Percentiles rank a stretch among this genome's conserved stretches.
Evolutionary conservation across 768 basidiomycete species (phyloP).

Genomic region (Rubroboletus pulcherrimus): DNA sequence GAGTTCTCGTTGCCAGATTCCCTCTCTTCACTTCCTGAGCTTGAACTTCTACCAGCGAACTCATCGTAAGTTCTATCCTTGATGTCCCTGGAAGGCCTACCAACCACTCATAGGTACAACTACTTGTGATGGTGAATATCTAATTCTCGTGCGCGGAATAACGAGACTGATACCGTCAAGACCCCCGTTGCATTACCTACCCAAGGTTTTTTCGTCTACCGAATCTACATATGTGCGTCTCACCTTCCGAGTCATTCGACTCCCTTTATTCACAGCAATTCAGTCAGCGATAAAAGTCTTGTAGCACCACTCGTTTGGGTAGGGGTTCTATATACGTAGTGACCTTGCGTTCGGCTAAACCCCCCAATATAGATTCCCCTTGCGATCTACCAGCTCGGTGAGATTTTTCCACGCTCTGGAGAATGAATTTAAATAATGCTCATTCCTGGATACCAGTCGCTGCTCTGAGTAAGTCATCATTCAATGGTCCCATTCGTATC

Average conservation of each 20-base stretch:
- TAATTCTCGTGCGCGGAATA: not conserved
- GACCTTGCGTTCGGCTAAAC: not conserved
- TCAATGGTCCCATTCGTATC: not conserved
- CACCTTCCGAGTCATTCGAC: not conserved
- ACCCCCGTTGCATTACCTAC: not conserved
- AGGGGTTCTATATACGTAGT: not conserved
- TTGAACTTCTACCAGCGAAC: not conserved
- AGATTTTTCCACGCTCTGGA: not conserved
- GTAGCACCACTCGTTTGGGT: constrained; percentile 5
- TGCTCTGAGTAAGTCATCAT: not conserved
- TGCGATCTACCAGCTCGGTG: not conserved
- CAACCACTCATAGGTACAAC: not conserved
- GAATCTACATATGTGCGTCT: constrained; percentile 6
- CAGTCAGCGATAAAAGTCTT: constrained; percentile 1
- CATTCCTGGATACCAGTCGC: not conserved
- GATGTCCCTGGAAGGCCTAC: not conserved
- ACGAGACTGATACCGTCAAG: not conserved
- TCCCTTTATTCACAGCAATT: not conserved
- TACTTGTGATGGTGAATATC: not conserved
- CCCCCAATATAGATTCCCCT: not conserved
- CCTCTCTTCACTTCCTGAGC: not conserved
- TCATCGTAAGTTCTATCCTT: not conserved
- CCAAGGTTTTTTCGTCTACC: constrained; percentile 7
- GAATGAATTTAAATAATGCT: not conserved
- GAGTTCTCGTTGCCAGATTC: not conserved